phyloP scores from a whole-genome alignment of 2,329 filamentous ascomycete genomes.

The Didymella exigua region DNA sequence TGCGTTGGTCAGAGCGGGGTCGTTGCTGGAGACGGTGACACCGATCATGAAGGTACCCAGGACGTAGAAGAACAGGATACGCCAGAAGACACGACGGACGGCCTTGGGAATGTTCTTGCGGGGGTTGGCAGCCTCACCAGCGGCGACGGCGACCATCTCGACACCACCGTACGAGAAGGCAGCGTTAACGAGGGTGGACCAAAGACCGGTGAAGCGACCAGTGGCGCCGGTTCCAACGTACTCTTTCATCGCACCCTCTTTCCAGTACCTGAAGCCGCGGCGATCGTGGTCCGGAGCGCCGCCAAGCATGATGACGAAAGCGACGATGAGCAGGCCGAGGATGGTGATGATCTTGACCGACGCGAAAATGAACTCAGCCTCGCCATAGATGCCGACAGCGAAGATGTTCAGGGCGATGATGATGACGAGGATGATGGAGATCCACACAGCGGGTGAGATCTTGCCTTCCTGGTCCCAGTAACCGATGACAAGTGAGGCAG shows the following conservation, averaged over 20 bases:
- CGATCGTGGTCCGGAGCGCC: constrained; percentile 43
- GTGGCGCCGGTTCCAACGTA: constrained; percentile 59
- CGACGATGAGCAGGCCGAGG: constrained; percentile 38
- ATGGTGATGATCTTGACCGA: constrained; percentile 55
- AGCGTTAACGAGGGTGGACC: constrained; percentile 61
- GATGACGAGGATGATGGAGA: constrained; percentile 44
- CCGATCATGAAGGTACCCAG: constrained; percentile 61
- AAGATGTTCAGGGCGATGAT: constrained; percentile 45
- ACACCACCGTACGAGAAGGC: constrained; percentile 47
- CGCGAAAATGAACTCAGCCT: constrained; percentile 57
- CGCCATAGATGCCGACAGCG: constrained; percentile 49
- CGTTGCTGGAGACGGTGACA: constrained; percentile 63
- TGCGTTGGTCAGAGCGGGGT: constrained; percentile 56
- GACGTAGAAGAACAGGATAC: constrained; percentile 63
- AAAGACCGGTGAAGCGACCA: constrained; percentile 69
- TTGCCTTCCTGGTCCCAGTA: constrained; percentile 44
- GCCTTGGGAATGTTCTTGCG: constrained; percentile 59
- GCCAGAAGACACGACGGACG: constrained; percentile 60
- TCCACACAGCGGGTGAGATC: constrained; percentile 43
- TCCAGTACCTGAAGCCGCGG: constrained; percentile 72
- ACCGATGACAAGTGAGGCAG: constrained; percentile 39
- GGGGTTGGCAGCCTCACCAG: constrained; percentile 45
- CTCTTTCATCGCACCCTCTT: constrained; percentile 59
- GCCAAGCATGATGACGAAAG: constrained; percentile 45
- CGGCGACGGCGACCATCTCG: constrained; percentile 47